Evolutionary conservation across 2,329 filamentous ascomycete genomes (phyloP).

Genomic region (Periconia macrospinosa): DNA sequence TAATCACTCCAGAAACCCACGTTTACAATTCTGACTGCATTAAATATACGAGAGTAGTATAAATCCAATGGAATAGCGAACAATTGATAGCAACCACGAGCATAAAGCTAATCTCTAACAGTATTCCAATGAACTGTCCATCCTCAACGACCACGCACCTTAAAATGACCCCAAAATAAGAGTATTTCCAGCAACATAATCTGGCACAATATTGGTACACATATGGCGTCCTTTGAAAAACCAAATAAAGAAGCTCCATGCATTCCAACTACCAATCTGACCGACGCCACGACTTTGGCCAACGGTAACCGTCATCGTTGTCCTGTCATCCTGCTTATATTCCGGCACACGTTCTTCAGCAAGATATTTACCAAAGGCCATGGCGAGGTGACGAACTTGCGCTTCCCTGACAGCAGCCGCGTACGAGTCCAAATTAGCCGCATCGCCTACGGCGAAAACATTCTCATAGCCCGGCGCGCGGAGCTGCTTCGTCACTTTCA

Average conservation of each 20-base stretch:
- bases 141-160: neutral
- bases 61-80: too few relatives aligned
- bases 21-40: too few relatives aligned
- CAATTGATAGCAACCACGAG: too few relatives aligned
- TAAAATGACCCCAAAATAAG: neutral
- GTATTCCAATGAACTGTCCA: too few relatives aligned
- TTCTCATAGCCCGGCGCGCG: neutral
- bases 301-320: neutral
- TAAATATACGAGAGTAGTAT: too few relatives aligned
- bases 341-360: neutral
- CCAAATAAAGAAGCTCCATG: neutral
- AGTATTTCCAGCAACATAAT: neutral
- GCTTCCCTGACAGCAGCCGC: neutral
- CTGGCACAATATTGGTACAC: neutral
- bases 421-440: neutral
- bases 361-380: neutral
- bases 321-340: neutral
- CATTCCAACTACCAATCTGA: neutral
- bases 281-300: neutral
- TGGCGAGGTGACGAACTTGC: neutral
- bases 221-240: neutral
- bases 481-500: neutral
- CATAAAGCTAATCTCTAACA: too few relatives aligned
- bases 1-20: too few relatives aligned
- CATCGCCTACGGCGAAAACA: neutral